Conservation (phyloP, 1,284 basidiomycete genomes). For the Pyrrhoderma noxium region DNA sequence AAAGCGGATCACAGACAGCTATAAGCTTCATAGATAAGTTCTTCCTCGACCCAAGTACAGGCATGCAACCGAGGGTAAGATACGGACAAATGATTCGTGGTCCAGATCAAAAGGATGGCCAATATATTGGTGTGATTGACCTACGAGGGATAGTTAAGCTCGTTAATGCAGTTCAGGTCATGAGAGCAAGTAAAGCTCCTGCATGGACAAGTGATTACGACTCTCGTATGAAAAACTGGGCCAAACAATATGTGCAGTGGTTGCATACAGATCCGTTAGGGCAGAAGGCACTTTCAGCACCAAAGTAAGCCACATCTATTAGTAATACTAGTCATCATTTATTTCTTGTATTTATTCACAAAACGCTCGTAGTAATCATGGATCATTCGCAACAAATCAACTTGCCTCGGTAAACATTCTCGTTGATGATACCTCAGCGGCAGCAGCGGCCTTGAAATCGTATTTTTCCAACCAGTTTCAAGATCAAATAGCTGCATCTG, state of each 20-base stretch:
- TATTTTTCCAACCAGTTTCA: conserved; percentile 42
- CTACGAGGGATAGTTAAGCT: conserved; percentile 56
- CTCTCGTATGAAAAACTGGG: conserved; percentile 41
- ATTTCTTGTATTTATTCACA: conserved; percentile 12
- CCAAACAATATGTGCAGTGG: conserved; percentile 47
- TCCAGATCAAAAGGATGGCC: conserved; percentile 44
- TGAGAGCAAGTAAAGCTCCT: conserved; percentile 40
- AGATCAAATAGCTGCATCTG: conserved; percentile 46
- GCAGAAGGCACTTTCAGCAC: conserved; percentile 38
- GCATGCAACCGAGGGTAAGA: conserved; percentile 63
- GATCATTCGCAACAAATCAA: conserved; percentile 34
- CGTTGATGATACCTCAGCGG: conserved; percentile 33
- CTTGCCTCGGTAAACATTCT: conserved; percentile 33
- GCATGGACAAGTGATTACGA: conserved; percentile 55
- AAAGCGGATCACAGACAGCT: conserved; percentile 32
- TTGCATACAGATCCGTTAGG: conserved; percentile 44
- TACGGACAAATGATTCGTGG: conserved; percentile 63
- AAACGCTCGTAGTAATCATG: conserved; percentile 46
- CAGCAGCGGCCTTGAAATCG: conserved; percentile 30
- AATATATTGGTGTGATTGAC: conserved; percentile 59
- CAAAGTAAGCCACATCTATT: conserved; percentile 58
- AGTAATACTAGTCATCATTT: conserved; percentile 2
- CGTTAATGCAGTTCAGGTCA: conserved; percentile 47
- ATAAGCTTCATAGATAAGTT: conserved; percentile 46
- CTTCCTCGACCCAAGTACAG: conserved; percentile 51